Percentiles rank a stretch among this genome's conserved stretches.
phyloP scores from a whole-genome alignment of 148 eudicot species.

The Dianthus caryophyllus region DNA sequence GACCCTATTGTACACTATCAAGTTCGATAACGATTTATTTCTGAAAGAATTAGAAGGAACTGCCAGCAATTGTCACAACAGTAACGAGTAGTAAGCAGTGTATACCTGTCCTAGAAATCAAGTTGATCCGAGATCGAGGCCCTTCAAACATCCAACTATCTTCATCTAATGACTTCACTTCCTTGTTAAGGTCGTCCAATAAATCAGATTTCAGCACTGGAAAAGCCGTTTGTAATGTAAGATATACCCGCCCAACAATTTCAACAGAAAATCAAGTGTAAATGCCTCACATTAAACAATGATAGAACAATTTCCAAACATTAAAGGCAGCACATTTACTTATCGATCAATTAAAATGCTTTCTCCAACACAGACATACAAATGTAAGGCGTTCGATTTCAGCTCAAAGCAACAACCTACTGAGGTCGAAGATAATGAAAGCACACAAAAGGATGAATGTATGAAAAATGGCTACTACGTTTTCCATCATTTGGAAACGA shows the following conservation, averaged over 20 bases:
- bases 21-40: background rate
- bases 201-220: conserved; percentile 76
- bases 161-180: conserved; percentile 84
- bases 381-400: background rate
- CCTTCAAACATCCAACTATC: conserved; percentile 98
- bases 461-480: too few relatives aligned
- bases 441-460: too few relatives aligned
- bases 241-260: background rate
- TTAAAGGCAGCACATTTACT: background rate
- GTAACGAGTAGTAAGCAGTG: conserved; percentile 5
- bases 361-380: background rate
- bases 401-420: background rate
- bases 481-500: background rate
- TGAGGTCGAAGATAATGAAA: background rate
- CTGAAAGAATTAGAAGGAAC: background rate
- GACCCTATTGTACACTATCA: too few relatives aligned
- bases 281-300: background rate
- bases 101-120: conserved; percentile 63
- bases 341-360: background rate
- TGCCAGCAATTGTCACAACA: background rate
- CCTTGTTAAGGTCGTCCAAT: conserved; percentile 69
- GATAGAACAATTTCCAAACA: background rate
- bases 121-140: conserved; percentile 87
- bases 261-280: background rate
- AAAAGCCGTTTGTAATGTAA: conserved; percentile 3